phyloP scores from a whole-genome alignment of 2,329 filamentous ascomycete genomes.

The Nemania sp. region DNA sequence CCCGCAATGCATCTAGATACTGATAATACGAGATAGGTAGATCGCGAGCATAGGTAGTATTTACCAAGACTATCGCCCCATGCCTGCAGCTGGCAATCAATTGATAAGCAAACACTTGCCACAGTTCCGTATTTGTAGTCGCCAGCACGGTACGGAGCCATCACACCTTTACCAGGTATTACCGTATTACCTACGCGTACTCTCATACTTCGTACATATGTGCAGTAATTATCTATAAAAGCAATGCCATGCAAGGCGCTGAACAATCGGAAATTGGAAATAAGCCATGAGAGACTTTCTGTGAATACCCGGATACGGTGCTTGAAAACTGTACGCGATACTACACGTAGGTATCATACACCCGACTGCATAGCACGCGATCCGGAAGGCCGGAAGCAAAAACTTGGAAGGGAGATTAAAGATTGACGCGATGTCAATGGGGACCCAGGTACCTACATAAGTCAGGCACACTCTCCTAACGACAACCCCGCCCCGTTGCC shows the following conservation, averaged over 20 bases:
- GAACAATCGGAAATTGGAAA: neutral
- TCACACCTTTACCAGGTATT: no score
- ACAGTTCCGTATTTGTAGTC: neutral
- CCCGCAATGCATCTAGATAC: slow-evolving; percentile 5
- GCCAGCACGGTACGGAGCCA: neutral
- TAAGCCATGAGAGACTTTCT: neutral
- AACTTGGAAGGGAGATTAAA: slow-evolving; percentile 20
- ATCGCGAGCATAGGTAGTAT: neutral
- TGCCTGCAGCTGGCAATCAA: slow-evolving; percentile 1
- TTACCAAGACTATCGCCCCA: slow-evolving; percentile 1
- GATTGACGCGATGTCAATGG: slow-evolving; percentile 14
- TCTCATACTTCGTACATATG: no score
- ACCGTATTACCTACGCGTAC: no score
- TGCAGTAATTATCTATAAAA: neutral
- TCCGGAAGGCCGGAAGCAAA: slow-evolving; percentile 25
- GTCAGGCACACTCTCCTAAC: no score
- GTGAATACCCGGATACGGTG: no score
- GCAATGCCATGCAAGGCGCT: neutral
- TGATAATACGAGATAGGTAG: slow-evolving; percentile 3
- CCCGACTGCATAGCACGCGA: neutral
- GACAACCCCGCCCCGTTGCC: neutral
- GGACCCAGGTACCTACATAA: neutral
- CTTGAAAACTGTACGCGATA: no score
- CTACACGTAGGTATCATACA: no score
- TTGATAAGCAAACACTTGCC: neutral